Percentiles rank a stretch among this genome's conserved stretches.
Conservation (phyloP, 805 yeast species). For the Candida morakotiae region DNA sequence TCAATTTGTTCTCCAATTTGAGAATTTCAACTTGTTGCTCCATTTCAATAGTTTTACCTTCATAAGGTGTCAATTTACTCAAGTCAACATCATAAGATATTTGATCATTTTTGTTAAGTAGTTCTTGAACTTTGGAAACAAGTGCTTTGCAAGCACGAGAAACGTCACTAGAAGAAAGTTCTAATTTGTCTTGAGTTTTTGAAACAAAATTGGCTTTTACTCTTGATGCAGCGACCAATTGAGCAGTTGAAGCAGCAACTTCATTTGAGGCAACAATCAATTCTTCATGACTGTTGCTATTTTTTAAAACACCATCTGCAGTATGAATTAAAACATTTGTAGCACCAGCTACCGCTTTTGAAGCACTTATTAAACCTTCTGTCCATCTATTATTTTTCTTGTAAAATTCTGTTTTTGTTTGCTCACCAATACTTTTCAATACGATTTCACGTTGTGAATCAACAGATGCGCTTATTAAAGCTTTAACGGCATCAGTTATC, state of each 20-base stretch:
- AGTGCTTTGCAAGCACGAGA: slow-evolving; percentile 71
- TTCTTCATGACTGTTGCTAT: slow-evolving; percentile 69
- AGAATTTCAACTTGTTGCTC: slow-evolving; percentile 89
- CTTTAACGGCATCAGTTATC: slow-evolving; percentile 72
- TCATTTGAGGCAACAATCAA: slow-evolving; percentile 87
- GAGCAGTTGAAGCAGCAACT: slow-evolving; percentile 90
- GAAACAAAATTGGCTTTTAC: slow-evolving; percentile 79
- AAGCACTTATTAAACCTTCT: slow-evolving; percentile 87
- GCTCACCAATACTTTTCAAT: slow-evolving; percentile 61
- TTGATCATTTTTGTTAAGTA: slow-evolving; percentile 39
- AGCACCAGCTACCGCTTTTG: slow-evolving; percentile 79
- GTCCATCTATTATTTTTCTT: slow-evolving; percentile 90
- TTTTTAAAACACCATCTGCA: slow-evolving; percentile 78
- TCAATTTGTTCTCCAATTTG: slow-evolving; percentile 71
- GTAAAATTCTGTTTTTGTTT: slow-evolving; percentile 69
- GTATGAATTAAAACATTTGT: slow-evolving; percentile 77
- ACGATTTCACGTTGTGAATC: slow-evolving; percentile 82
- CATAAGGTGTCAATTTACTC: slow-evolving; percentile 65
- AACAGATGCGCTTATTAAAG: slow-evolving; percentile 69
- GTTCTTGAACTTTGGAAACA: slow-evolving; percentile 64
- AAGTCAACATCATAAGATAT: slow-evolving; percentile 51
- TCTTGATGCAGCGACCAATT: slow-evolving; percentile 85
- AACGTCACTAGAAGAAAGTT: slow-evolving; percentile 63
- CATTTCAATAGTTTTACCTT: slow-evolving; percentile 83
- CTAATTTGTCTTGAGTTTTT: slow-evolving; percentile 70